A percentile compares a stretch with the other conserved stretches of the same genome.
Conservation (phyloP, 192 early-diverging fungal genomes). For the Backusella circina region DNA sequence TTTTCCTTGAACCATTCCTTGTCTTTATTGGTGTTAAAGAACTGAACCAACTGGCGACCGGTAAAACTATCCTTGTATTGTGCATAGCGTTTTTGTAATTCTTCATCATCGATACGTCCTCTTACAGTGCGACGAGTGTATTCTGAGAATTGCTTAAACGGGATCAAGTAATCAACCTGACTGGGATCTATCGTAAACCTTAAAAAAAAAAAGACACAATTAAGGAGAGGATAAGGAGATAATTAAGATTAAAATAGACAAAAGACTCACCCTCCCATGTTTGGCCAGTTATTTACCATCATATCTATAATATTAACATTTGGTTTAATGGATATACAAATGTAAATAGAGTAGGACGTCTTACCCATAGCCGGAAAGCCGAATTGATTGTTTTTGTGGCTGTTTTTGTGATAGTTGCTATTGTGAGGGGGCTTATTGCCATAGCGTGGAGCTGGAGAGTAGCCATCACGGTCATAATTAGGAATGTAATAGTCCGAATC, state of each 20-base stretch:
- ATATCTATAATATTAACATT: neutral
- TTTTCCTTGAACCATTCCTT: slow-evolving; percentile 93
- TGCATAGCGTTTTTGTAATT: slow-evolving; percentile 72
- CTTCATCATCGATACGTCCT: slow-evolving; percentile 69
- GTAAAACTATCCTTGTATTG: slow-evolving; percentile 81
- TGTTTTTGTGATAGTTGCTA: neutral
- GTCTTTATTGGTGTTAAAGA: slow-evolving; percentile 74
- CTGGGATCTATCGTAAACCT: slow-evolving; percentile 61
- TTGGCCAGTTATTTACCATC: slow-evolving; percentile 1
- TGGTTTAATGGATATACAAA: neutral
- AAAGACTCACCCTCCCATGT: neutral
- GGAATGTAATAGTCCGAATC: slow-evolving; percentile 69
- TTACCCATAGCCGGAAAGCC: slow-evolving; percentile 29
- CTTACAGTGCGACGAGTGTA: slow-evolving; percentile 58
- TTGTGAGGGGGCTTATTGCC: slow-evolving; percentile 34
- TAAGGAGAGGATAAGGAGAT: neutral
- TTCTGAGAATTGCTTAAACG: slow-evolving; percentile 73
- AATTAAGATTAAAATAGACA: neutral
- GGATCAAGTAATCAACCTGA: slow-evolving; percentile 71
- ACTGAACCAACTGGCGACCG: slow-evolving; percentile 60
- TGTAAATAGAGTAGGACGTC: too few species aligned
- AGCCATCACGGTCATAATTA: slow-evolving; percentile 80
- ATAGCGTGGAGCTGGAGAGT: slow-evolving; percentile 56
- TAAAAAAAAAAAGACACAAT: neutral
- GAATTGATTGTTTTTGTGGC: neutral